Percentiles rank a stretch among this genome's conserved stretches.
Evolutionary conservation across 2,329 filamentous ascomycete genomes (phyloP).

Genomic region (Aspergillus neoniger): DNA sequence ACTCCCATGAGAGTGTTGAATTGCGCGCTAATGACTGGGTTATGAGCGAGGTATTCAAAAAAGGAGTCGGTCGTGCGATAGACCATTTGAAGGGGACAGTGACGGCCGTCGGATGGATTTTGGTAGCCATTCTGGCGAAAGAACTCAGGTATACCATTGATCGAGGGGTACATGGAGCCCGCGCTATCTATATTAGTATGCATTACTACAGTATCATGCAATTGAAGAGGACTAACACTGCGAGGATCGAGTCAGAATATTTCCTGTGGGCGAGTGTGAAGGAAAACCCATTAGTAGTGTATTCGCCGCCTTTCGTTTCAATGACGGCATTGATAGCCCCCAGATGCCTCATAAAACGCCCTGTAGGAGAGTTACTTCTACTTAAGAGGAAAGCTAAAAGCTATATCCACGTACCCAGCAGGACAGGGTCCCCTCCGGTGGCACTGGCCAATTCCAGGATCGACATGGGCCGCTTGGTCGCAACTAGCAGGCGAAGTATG

Average conservation of each 20-base stretch:
- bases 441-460: conserved; percentile 22
- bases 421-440: conserved; percentile 23
- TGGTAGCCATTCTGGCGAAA: conserved; percentile 27
- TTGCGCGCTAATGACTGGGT: conserved; percentile 20
- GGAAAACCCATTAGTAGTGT: conserved; percentile 36
- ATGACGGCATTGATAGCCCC: conserved; percentile 36
- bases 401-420: not conserved
- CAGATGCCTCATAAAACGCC: conserved; percentile 39
- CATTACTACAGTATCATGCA: too few species aligned
- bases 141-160: conserved; percentile 24
- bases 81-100: conserved; percentile 28
- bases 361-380: conserved; percentile 1
- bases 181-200: too few species aligned
- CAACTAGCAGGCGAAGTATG: conserved; percentile 25
- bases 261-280: conserved; percentile 27
- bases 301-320: conserved; percentile 36
- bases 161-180: conserved; percentile 19
- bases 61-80: conserved; percentile 25
- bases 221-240: conserved; percentile 10
- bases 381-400: not conserved
- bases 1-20: conserved; percentile 28
- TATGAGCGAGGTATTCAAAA: conserved; percentile 27
- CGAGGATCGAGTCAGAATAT: conserved; percentile 27
- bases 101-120: conserved; percentile 24
- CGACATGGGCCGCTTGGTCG: conserved; percentile 21